Base-by-base conservation (phyloP, 331 rosid species). In the Phaseolus coccineus region DNA sequence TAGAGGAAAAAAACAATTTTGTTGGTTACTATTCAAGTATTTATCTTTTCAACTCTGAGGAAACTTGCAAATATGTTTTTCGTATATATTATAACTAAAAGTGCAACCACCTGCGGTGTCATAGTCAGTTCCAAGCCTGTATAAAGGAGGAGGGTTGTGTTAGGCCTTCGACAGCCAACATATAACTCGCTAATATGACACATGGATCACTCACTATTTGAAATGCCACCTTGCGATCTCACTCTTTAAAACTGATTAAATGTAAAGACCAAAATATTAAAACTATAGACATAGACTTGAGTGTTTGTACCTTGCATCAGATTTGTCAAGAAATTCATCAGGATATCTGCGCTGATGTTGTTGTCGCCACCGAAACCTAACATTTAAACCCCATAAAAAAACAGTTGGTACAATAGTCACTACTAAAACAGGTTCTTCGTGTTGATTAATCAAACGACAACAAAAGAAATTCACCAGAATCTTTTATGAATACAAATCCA, bases 361-460 rank as follows among this genome's bases (percentile, higher is more conserved):
- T 58, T 90, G 96, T 33, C 79, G 87, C 99, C 97, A 95, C 70
- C 99, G 94, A 81, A 91, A 91, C 78, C 99, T 95, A 80, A 85
- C 74, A 80, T 67, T 30, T 89, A 50, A 77, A 52, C 30, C 74
- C 66, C 66, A 30, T 16, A 63, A 31, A 56, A 47, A 56, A 56
- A 56, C 4, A 24, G 39, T 59, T 59, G 28, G 65, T 11, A 27
- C 14, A 30, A 62, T 30, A n/a, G 69, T 13, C 30, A 39, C 27
- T 27, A 27, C 74, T 66, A 58, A 2, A 44, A 56, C 8, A 14
- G 25, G 73, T 24, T 62, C 24, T 25, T 65, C 75, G 16, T 63
- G 57, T 39, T 56, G 48, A 8, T 33, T 57, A 47, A 56, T 35
- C 40, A 35, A 35, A 35, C 8, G 8, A 37, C 8, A 37, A 37